Percentiles rank a stretch among this genome's conserved stretches.
These are phyloP conservation scores for Leccinum longicurvipes DNA, from an alignment of 768 basidiomycete genomes.

Conservation along the genomic window DNA sequence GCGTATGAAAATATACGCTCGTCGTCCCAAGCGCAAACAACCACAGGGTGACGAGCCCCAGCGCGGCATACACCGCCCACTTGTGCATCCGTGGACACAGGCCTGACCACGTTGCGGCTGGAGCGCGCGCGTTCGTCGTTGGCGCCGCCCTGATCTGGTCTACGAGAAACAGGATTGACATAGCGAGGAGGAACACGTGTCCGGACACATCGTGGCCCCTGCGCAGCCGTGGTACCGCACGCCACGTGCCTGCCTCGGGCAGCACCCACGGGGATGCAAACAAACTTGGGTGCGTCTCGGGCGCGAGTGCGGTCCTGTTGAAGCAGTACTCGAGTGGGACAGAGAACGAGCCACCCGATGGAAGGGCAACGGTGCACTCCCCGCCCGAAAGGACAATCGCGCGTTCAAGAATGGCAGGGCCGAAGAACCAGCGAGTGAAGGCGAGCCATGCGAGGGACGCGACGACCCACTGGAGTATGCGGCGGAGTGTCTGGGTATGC, in stretches of 20 bases:
- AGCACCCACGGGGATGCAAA: constrained; percentile 46
- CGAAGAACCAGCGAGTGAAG: too few species aligned
- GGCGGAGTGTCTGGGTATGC: too few species aligned
- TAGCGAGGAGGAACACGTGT: constrained; percentile 85
- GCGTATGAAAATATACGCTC: constrained; percentile 87
- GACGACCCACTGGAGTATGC: too few species aligned
- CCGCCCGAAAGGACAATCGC: too few species aligned
- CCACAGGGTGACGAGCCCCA: constrained; percentile 58
- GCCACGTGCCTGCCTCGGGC: constrained; percentile 40
- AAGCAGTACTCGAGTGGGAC: constrained; percentile 63
- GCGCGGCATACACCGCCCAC: constrained; percentile 44
- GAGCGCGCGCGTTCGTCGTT: constrained; percentile 46
- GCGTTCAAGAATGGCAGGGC: too few species aligned
- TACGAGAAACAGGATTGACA: constrained; percentile 72
- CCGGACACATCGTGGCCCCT: constrained; percentile 93
- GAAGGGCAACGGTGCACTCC: constrained; percentile 32
- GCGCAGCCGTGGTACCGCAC: constrained; percentile 56
- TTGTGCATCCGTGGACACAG: constrained; percentile 46
- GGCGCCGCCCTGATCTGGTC: constrained; percentile 75
- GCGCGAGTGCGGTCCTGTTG: constrained; percentile 47
- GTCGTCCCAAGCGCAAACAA: constrained; percentile 76
- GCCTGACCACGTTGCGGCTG: constrained; percentile 13
- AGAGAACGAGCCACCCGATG: constrained; percentile 48
- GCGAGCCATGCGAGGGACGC: too few species aligned
- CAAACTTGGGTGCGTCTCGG: constrained; percentile 58